Evolutionary conservation across 352 stramenopile genomes (phyloP).

Genomic region (Blastocystis sp.): DNA sequence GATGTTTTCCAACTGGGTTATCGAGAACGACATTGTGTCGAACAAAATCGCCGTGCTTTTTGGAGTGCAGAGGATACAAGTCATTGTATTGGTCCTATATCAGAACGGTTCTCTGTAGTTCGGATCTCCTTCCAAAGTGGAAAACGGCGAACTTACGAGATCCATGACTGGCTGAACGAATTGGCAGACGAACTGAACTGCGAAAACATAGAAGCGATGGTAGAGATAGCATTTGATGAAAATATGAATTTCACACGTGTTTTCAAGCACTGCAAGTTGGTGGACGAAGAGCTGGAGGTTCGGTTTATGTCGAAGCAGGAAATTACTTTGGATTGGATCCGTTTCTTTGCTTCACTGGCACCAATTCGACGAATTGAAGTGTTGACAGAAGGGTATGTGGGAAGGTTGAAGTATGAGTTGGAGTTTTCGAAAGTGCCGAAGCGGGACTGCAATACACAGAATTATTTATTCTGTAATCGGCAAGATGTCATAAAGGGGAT

Average conservation of each 20-base stretch:
- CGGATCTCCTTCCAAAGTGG: neutral
- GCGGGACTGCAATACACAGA: neutral
- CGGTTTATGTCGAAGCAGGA: neutral
- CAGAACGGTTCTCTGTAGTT: neutral
- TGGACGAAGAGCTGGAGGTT: neutral
- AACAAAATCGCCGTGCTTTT: neutral
- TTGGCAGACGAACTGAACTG: constrained; percentile 9
- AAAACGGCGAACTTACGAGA: neutral
- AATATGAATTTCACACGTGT: neutral
- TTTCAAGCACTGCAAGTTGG: constrained; percentile 20
- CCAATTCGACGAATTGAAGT: neutral
- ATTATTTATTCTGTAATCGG: constrained; percentile 19
- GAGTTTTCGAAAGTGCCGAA: neutral
- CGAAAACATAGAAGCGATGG: neutral
- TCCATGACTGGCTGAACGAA: neutral
- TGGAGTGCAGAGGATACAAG: neutral
- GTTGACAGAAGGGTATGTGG: neutral
- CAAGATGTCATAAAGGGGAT: neutral
- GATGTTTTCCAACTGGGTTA: neutral
- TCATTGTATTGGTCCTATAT: neutral
- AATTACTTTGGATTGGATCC: neutral
- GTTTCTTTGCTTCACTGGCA: neutral
- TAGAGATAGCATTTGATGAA: neutral
- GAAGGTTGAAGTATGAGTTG: neutral
- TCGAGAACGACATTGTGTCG: neutral